Percentiles rank a stretch among this genome's conserved stretches.
These are phyloP conservation scores for Vaccinium macrocarpon DNA, from an alignment of 148 eudicot species.

Conservation along the genomic window DNA sequence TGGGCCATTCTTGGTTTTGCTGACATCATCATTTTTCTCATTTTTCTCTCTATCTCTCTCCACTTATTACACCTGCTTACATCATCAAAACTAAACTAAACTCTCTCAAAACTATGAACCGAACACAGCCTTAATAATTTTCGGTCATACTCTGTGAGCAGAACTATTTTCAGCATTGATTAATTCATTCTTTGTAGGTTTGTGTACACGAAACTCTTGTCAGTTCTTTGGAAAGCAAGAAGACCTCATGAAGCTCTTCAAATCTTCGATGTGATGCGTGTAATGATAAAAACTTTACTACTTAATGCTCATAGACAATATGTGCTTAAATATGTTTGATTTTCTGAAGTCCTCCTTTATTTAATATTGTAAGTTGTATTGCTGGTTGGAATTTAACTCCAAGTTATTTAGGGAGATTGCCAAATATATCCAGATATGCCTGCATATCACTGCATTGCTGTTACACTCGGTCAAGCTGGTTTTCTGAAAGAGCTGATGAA, in stretches of 20 bases:
- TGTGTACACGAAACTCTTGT: conserved; percentile 87
- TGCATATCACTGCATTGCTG: conserved; percentile 83
- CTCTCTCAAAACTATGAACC: too few species aligned
- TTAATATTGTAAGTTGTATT: conserved; percentile 17
- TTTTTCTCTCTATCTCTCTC: too few species aligned
- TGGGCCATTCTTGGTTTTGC: too few species aligned
- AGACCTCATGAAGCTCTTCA: conserved; percentile 79
- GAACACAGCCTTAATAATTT: too few species aligned
- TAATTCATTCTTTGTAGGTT: conserved; percentile 45
- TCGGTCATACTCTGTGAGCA: neutral
- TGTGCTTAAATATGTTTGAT: conserved; percentile 13
- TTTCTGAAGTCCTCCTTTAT: neutral
- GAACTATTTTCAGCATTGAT: neutral
- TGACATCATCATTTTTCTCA: too few species aligned
- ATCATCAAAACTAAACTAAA: too few species aligned
- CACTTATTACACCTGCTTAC: too few species aligned
- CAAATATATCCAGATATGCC: conserved; percentile 95
- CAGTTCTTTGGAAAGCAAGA: conserved; percentile 80
- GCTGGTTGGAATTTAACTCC: conserved; percentile 27
- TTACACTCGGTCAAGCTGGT: conserved; percentile 94
- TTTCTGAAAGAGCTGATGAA: conserved; percentile 70
- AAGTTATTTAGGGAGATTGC: conserved; percentile 59
- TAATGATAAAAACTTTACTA: conserved; percentile 34
- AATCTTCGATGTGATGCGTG: conserved; percentile 79
- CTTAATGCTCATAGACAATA: neutral